Conservation (phyloP, 805 yeast species). For the Blastobotrys mokoenaii region DNA sequence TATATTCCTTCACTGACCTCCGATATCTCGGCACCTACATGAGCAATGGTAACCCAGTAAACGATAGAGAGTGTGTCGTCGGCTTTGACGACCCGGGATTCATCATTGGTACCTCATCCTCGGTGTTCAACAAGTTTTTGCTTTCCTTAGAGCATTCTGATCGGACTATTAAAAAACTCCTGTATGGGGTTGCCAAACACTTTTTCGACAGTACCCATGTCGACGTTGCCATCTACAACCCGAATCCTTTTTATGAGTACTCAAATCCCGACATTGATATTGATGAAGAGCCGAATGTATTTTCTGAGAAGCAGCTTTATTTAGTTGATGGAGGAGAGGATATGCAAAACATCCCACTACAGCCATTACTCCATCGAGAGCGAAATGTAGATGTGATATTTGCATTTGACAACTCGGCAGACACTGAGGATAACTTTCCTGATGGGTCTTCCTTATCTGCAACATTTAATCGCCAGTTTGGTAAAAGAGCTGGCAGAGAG, state of each 20-base stretch:
- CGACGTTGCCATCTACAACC: slow-evolving; percentile 60
- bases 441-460: slow-evolving; percentile 45
- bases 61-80: slow-evolving; percentile 41
- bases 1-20: slow-evolving; percentile 53
- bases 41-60: slow-evolving; percentile 45
- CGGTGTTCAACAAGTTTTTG: slow-evolving; percentile 62
- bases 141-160: too few species aligned
- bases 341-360: slow-evolving; percentile 52
- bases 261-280: slow-evolving; percentile 16
- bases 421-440: slow-evolving; percentile 20
- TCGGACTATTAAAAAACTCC: slow-evolving; percentile 55
- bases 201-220: slow-evolving; percentile 14
- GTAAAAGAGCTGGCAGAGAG: background rate
- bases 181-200: background rate
- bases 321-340: slow-evolving; percentile 75
- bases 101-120: slow-evolving; percentile 72
- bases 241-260: slow-evolving; percentile 60
- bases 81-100: slow-evolving; percentile 81
- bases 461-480: background rate
- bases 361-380: slow-evolving; percentile 52
- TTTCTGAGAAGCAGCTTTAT: slow-evolving; percentile 24
- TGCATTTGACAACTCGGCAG: slow-evolving; percentile 35
- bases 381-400: slow-evolving; percentile 56
- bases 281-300: too few species aligned
- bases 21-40: slow-evolving; percentile 63